Evolutionary conservation across 257 asterid species (phyloP).

Genomic region (Thymus quinquecostatus): DNA sequence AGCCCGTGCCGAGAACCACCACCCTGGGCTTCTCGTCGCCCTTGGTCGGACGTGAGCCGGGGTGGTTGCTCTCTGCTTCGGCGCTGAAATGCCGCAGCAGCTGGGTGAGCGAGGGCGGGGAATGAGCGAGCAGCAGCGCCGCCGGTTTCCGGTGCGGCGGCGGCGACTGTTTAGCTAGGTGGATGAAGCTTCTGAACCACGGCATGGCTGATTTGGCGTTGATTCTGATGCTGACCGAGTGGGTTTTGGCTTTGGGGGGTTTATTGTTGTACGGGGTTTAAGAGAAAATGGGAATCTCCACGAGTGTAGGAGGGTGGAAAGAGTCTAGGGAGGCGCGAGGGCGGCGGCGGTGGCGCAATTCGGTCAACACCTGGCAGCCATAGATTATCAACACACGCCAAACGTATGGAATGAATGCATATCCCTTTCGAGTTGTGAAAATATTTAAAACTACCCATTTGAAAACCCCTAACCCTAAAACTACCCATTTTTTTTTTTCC

Average conservation of each 20-base stretch:
- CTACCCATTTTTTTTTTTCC: no score
- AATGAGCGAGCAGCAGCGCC: conserved; percentile 28
- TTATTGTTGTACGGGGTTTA: conserved; percentile 14
- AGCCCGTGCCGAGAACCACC: conserved; percentile 94
- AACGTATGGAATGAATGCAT: no score
- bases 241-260: background rate
- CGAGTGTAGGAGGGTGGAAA: conserved; percentile 27
- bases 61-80: conserved; percentile 25
- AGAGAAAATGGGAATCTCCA: conserved; percentile 26
- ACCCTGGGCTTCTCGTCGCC: conserved; percentile 87
- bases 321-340: conserved; percentile 28
- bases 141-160: conserved; percentile 38
- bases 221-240: no score
- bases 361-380: conserved; percentile 35
- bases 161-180: conserved; percentile 45
- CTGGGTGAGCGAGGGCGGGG: conserved; percentile 49
- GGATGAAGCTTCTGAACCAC: conserved; percentile 75
- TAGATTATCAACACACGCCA: background rate
- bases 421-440: no score
- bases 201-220: conserved; percentile 49
- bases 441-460: no score
- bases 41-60: conserved; percentile 67
- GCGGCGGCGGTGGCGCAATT: conserved; percentile 29
- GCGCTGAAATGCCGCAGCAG: conserved; percentile 56
- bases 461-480: no score